These are phyloP conservation scores for Saprolegnia parasitica DNA, from an alignment of 352 stramenopile genomes.

Conservation along the genomic window DNA sequence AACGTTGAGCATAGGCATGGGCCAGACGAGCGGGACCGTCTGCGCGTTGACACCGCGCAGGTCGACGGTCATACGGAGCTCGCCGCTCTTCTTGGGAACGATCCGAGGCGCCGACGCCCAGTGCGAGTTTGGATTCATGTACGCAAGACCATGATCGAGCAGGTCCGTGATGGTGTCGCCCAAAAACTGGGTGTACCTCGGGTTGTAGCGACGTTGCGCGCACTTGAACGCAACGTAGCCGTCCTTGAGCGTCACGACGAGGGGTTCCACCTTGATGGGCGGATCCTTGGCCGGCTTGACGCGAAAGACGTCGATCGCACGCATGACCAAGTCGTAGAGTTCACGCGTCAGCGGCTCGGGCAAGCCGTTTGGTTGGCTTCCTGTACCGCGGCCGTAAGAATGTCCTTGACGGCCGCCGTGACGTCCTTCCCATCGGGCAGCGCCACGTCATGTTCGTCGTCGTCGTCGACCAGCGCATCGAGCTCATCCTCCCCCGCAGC, in stretches of 20 bases:
- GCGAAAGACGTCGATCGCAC: conserved; percentile 20
- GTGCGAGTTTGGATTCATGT: conserved; percentile 10
- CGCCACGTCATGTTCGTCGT: conserved; percentile 3
- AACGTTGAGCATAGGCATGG: conserved; percentile 22
- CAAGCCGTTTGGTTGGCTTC: conserved; percentile 1
- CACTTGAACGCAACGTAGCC: conserved; percentile 24
- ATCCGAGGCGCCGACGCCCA: conserved; percentile 31
- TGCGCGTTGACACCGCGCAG: conserved; percentile 25
- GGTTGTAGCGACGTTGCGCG: conserved; percentile 17
- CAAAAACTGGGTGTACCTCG: conserved; percentile 20
- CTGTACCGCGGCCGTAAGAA: not conserved
- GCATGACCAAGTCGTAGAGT: not conserved
- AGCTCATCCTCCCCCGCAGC: not conserved
- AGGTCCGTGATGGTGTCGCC: conserved; percentile 24
- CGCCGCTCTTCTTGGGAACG: conserved; percentile 31
- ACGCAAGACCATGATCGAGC: conserved; percentile 15
- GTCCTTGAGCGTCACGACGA: conserved; percentile 27
- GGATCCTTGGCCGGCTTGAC: conserved; percentile 21
- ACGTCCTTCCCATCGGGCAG: not conserved
- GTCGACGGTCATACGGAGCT: conserved; percentile 28
- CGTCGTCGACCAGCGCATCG: conserved; percentile 8
- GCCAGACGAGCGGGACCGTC: conserved; percentile 27
- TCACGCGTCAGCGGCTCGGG: not conserved
- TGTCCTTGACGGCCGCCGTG: not conserved
- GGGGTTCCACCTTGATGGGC: conserved; percentile 25